Base-by-base conservation (phyloP, 106 monocot genomes). In the Cymbidium sinense region DNA sequence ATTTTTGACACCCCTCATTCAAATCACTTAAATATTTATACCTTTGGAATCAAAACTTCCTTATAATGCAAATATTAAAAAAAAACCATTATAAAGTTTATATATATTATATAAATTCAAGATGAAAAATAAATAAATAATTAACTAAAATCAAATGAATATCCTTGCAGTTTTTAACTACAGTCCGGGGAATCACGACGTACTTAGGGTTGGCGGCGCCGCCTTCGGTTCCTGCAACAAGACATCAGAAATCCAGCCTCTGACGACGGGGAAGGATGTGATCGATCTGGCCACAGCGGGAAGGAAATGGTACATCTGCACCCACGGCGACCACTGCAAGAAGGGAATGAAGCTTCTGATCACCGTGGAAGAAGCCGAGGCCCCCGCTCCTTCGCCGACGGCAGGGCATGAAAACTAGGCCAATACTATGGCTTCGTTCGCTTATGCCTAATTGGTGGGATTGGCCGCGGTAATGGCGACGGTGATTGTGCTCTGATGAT, bases 111-210 rank as follows among this genome's bases (percentile, higher is more conserved):
- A 47, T 47, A 13, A 12, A 47, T 13, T 47, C 13, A 47, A 13
- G 0, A n/a, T 47, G 47, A 0, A 13, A 47, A 13, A 39, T 43
- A 39, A 73, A 73, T 10, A 33, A 73, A n/a, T n/a, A 17, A 39
- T n/a, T 9, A 36, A n/a, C 5, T 0, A 6, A 73, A 11, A 9
- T 21, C 17, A 43, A 2, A 9, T 41, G 10, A n/a, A 11, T 23
- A 43, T 9, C 31, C 3, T 23, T 21, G 76, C 44, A 81, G 81
- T 76, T 20, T 81, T 81, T 52, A 50, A 29, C 12, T 81, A 81
- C 33, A 27, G 1, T 1, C 1, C 28, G 18, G 2, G 5, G 3
- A 5, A 28, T 2, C 81, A 81, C 75, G 36, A 81, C 34, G 81
- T 81, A 2, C 12, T 28, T 35, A 19, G 7, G 2, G 76, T 70